Base-by-base conservation (phyloP, 2,329 filamentous ascomycete genomes). In the Arthrobotrys conoides region DNA sequence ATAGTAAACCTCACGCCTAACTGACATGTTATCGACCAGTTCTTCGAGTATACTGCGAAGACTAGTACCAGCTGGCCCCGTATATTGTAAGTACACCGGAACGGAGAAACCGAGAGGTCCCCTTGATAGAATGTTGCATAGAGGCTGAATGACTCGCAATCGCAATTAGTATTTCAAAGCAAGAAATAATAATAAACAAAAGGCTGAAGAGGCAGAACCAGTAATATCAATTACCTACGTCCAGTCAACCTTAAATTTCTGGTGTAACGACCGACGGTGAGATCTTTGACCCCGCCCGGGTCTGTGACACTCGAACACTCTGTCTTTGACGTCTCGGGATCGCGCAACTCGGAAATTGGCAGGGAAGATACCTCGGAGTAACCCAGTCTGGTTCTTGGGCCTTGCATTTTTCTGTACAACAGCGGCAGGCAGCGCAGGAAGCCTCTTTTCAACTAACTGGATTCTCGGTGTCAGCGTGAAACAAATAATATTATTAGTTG, bases 301-400 rank as follows among this genome's bases (percentile, higher is more conserved):
- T 61, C 57, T 27, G 36, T 61, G 33, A 51, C 48, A 51, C 20
- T 24, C 16, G 27, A n/a, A n/a, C n/a, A 5, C 24, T 61, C 44
- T 22, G 18, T 30, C 27, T 38, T 38, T 44, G 57, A 61, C 57
- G 22, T 61, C 14, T 8, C 57, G 57, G 57, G 57, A 61, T 61
- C 57, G 57, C 57, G 57, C 57, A 61, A 61, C 57, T 61, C 57
- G 57, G 57, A 61, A 61, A 44, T 61, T 61, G 30, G 57, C 57
- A 61, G 57, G 57, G 57, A 61, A 61, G 36, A 16, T 36, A 24
- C 20, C 14, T 36, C 30, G n/a, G 53, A 59, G 53, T 30, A 16
- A 36, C 18, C 61, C 44, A 27, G 61, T 33, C 61, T 51, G 44
- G n/a, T n/a, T n/a, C n/a, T n/a, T n/a, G 41, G 41, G 46, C 61